Evolutionary conservation across 176 grass and related monocot genomes (phyloP).

Genomic region (Lolium multiflorum): DNA sequence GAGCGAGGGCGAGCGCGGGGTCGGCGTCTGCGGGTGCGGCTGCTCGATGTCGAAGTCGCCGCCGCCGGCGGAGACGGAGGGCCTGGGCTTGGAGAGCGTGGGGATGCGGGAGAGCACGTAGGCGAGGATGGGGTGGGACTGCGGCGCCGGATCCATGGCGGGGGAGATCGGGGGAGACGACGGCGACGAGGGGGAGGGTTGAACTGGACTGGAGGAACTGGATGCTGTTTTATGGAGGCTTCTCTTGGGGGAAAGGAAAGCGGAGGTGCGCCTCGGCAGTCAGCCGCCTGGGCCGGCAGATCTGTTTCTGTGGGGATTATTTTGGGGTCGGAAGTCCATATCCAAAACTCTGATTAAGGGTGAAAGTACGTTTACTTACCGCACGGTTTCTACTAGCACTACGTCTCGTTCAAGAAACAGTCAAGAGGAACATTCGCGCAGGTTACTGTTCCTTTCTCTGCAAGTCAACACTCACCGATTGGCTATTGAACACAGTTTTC

Average conservation of each 20-base stretch:
- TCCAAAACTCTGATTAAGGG: background rate
- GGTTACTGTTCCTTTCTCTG: background rate
- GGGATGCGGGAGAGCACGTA: slow-evolving; percentile 74
- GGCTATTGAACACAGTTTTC: background rate
- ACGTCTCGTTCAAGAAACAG: background rate
- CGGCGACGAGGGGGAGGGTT: background rate
- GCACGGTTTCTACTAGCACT: background rate
- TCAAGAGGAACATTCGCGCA: background rate
- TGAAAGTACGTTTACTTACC: background rate
- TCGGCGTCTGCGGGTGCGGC: slow-evolving; percentile 50
- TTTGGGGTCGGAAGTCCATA: background rate
- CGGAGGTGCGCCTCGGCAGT: background rate
- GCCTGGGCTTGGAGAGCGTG: slow-evolving; percentile 49
- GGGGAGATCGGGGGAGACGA: background rate
- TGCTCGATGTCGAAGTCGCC: slow-evolving; percentile 69
- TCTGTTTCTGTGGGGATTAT: slow-evolving; percentile 23
- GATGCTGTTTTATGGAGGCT: slow-evolving; percentile 21
- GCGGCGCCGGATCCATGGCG: slow-evolving; percentile 86
- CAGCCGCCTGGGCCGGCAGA: slow-evolving; percentile 17
- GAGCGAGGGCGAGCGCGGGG: slow-evolving; percentile 38
- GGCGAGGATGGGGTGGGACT: slow-evolving; percentile 85
- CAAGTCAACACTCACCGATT: background rate
- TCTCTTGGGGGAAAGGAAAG: no score
- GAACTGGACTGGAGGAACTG: background rate
- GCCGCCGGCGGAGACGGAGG: background rate